Evolutionary conservation across 352 stramenopile genomes (phyloP).

Genomic region (Phytophthora lateralis): DNA sequence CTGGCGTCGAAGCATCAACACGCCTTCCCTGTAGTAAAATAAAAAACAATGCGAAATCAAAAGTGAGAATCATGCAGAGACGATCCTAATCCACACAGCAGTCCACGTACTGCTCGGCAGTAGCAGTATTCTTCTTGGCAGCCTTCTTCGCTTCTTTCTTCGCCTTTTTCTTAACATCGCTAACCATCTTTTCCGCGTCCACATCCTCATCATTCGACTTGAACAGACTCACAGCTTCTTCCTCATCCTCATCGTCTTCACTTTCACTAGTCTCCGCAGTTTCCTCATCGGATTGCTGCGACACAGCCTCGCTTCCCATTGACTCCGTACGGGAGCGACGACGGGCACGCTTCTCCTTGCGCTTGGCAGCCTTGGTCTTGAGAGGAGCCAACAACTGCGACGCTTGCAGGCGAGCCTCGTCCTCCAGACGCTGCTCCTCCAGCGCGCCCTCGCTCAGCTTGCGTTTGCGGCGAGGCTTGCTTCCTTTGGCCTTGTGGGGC

Average conservation of each 20-base stretch:
- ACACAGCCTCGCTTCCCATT: slow-evolving; percentile 34
- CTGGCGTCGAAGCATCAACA: slow-evolving; percentile 74
- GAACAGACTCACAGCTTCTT: slow-evolving; percentile 61
- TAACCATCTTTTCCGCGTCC: slow-evolving; percentile 17
- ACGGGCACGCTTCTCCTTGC: slow-evolving; percentile 53
- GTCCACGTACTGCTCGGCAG: slow-evolving; percentile 33
- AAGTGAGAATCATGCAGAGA: slow-evolving; percentile 3
- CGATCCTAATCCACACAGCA: background rate
- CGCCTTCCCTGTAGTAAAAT: slow-evolving; percentile 41
- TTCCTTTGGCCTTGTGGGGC: slow-evolving; percentile 52
- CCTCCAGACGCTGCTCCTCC: slow-evolving; percentile 68
- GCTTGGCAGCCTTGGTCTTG: slow-evolving; percentile 44
- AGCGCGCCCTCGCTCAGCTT: slow-evolving; percentile 84
- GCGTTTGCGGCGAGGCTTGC: slow-evolving; percentile 78
- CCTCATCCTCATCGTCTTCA: slow-evolving; percentile 37
- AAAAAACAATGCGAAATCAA: slow-evolving; percentile 7
- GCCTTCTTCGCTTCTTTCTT: slow-evolving; percentile 40
- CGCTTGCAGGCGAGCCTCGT: slow-evolving; percentile 72
- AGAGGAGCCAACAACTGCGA: slow-evolving; percentile 69
- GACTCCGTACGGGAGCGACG: slow-evolving; percentile 47
- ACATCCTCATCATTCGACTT: slow-evolving; percentile 32
- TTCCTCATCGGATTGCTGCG: slow-evolving; percentile 16
- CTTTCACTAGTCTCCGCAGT: slow-evolving; percentile 31
- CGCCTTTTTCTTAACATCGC: slow-evolving; percentile 14
- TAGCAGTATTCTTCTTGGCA: slow-evolving; percentile 21